These are phyloP conservation scores for Chrysoporthe deuterocubensis DNA, from an alignment of 2,329 filamentous ascomycete species.

Conservation along the genomic window DNA sequence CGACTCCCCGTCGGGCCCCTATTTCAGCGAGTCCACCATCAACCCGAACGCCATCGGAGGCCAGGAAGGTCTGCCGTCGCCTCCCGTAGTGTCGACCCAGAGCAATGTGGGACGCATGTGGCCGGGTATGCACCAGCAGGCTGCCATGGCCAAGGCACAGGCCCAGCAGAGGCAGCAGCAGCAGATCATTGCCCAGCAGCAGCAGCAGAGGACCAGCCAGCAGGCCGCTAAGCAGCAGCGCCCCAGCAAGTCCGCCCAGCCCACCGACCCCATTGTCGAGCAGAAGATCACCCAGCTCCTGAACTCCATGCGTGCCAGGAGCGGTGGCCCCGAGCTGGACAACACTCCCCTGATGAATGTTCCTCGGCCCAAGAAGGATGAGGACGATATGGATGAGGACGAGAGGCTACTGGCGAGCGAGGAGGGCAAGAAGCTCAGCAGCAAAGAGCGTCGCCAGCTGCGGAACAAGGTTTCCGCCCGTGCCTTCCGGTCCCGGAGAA, in stretches of 20 bases:
- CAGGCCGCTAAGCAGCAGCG: constrained; percentile 43
- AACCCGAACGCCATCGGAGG: constrained; percentile 74
- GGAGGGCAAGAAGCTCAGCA: constrained; percentile 98
- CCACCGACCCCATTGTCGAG: constrained; percentile 74
- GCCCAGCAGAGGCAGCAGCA: constrained; percentile 71
- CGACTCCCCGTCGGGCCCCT: constrained; percentile 63
- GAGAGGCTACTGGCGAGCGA: constrained; percentile 89
- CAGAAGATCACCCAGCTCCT: constrained; percentile 93
- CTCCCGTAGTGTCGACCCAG: constrained; percentile 50
- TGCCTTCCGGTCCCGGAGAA: constrained; percentile 95
- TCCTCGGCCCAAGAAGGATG: constrained; percentile 82
- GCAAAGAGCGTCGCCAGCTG: constrained; percentile 95
- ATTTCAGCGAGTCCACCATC: constrained; percentile 63
- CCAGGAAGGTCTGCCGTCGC: constrained; percentile 58
- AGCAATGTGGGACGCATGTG: constrained; percentile 75
- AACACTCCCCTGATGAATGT: constrained; percentile 64
- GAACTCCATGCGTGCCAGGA: constrained; percentile 86
- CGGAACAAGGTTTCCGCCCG: constrained; percentile 98
- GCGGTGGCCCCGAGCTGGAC: constrained; percentile 55
- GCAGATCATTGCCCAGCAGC: constrained; percentile 63
- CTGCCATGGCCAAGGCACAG: constrained; percentile 75
- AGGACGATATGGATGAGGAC: constrained; percentile 98
- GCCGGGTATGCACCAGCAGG: constrained; percentile 93
- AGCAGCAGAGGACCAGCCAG: constrained; percentile 50
- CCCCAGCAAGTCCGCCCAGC: constrained; percentile 51